Percentiles rank a stretch among this genome's conserved stretches.
Conservation (phyloP, 208 protist genomes). For the Leishmania arabica region DNA sequence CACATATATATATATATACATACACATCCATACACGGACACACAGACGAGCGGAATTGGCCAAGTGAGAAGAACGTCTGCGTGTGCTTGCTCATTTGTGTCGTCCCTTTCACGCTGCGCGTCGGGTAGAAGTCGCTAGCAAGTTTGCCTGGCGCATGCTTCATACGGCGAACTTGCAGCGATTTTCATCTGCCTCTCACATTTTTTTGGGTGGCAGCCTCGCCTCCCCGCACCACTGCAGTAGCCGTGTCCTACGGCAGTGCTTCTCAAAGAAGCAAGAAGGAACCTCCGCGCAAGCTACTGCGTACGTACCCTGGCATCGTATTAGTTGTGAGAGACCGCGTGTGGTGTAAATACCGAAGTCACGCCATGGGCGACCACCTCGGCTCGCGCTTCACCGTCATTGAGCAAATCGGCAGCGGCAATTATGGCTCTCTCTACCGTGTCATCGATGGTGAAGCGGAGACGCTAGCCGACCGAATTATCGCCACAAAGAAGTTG, state of each 20-base stretch:
- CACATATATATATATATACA: too few species aligned
- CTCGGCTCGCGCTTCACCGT: slow-evolving; percentile 32
- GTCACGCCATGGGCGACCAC: slow-evolving; percentile 15
- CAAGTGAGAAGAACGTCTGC: neutral
- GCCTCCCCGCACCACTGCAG: neutral
- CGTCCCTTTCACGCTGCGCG: neutral
- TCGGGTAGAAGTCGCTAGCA: neutral
- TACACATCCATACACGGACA: too few species aligned
- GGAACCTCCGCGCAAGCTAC: neutral
- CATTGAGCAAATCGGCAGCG: slow-evolving; percentile 36
- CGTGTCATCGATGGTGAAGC: slow-evolving; percentile 38
- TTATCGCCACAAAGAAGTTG: slow-evolving; percentile 39
- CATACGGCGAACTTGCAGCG: neutral
- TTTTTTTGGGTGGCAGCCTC: neutral
- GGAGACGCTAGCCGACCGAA: slow-evolving; percentile 11
- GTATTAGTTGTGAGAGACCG: neutral
- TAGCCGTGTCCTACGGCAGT: neutral
- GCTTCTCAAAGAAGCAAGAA: neutral
- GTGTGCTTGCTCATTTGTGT: neutral
- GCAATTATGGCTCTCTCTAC: slow-evolving; percentile 43
- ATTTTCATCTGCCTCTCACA: neutral
- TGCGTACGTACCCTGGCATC: neutral
- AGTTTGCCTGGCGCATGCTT: neutral
- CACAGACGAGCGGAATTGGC: neutral
- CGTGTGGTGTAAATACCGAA: neutral